Percentiles rank a stretch among this genome's conserved stretches.
Evolutionary conservation across 2,329 filamentous ascomycete species (phyloP).

Genomic region (Talaromyces sp.): DNA sequence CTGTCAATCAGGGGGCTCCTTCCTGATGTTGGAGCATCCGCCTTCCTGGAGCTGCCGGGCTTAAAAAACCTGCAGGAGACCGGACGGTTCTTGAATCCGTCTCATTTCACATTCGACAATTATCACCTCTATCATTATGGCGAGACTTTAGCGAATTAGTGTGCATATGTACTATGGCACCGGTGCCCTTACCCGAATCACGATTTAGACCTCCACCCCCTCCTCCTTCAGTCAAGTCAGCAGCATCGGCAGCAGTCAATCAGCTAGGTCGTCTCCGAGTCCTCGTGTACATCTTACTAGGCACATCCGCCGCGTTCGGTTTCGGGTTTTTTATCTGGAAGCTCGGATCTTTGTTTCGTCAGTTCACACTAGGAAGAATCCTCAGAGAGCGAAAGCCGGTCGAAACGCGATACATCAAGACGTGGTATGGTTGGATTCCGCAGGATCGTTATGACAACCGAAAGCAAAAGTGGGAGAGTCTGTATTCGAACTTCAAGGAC

Average conservation of each 20-base stretch:
- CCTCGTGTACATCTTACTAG: conserved; percentile 36
- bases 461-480: conserved; percentile 27
- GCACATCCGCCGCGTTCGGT: conserved; percentile 40
- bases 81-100: background rate
- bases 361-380: conserved; percentile 36
- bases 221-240: conserved; percentile 17
- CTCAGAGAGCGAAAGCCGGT: conserved; percentile 32
- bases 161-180: conserved; percentile 13
- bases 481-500: conserved; percentile 25
- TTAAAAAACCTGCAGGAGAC: background rate
- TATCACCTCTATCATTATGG: conserved; percentile 20
- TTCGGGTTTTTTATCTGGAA: conserved; percentile 42
- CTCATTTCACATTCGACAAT: background rate
- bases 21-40: background rate
- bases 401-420: conserved; percentile 38
- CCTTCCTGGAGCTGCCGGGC: background rate
- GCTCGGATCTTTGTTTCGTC: conserved; percentile 37
- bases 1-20: background rate
- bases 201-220: background rate
- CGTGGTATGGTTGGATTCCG: conserved; percentile 46
- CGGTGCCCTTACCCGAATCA: conserved; percentile 4
- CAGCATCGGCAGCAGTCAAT: background rate
- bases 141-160: background rate
- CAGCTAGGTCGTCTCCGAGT: conserved; percentile 32
- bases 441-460: conserved; percentile 33